Conservation (phyloP, 768 basidiomycete species). For the Naganishia friedmannii region DNA sequence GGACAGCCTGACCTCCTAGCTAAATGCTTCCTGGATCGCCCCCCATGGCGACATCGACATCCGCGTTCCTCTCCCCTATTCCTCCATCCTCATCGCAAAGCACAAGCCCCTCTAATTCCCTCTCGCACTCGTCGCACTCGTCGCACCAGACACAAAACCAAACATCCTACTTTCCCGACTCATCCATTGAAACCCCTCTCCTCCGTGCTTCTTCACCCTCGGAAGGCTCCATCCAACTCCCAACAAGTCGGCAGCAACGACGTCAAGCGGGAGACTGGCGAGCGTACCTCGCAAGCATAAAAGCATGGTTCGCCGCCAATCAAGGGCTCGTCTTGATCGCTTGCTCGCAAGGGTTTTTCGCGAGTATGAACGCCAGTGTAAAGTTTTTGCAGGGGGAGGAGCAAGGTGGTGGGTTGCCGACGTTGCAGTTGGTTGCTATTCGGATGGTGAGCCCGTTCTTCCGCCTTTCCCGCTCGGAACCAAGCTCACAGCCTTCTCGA, state of each 20-base stretch:
- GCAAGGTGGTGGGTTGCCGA: conserved; percentile 26
- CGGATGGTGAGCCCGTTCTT: conserved; percentile 58
- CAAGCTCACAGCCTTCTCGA: not conserved
- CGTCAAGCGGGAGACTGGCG: not conserved
- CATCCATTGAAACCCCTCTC: not conserved
- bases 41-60: not conserved
- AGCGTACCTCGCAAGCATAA: not conserved
- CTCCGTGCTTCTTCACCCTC: not conserved
- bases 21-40: not conserved
- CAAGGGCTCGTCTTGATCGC: conserved; percentile 23
- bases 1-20: no score
- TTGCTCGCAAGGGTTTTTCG: conserved; percentile 20
- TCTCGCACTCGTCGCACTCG: no score
- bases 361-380: conserved; percentile 25
- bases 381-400: conserved; percentile 22
- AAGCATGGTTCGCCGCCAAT: conserved; percentile 22
- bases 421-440: conserved; percentile 58
- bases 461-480: not conserved
- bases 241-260: not conserved
- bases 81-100: not conserved
- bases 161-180: conserved; percentile 7
- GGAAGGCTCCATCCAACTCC: not conserved
- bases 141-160: not conserved
- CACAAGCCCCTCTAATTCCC: not conserved
- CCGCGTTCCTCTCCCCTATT: not conserved